Conservation (phyloP, 768 basidiomycete genomes). For the Clavulina sp. region DNA sequence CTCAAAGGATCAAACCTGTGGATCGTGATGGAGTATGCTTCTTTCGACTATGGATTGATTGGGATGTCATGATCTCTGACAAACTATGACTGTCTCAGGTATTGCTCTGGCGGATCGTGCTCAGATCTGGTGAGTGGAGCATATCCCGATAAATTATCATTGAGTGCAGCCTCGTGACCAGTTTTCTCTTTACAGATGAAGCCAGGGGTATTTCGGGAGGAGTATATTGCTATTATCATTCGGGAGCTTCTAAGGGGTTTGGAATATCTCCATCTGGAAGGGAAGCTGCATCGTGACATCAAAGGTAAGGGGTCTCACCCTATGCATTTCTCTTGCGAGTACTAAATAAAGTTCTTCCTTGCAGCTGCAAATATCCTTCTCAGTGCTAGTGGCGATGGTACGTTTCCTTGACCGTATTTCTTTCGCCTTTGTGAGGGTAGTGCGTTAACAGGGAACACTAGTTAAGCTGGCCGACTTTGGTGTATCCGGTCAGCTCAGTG, state of each 20-base stretch:
- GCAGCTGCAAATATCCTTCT: constrained; percentile 87
- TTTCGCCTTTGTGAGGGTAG: neutral
- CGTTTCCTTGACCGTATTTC: constrained; percentile 1
- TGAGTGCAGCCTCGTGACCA: neutral
- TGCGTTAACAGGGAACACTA: constrained; percentile 6
- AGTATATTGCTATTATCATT: constrained; percentile 95
- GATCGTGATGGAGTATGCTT: constrained; percentile 92
- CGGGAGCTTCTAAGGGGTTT: constrained; percentile 82
- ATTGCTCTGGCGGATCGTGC: constrained; percentile 95
- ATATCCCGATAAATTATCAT: too few species aligned
- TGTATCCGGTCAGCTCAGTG: constrained; percentile 91
- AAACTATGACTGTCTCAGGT: constrained; percentile 32
- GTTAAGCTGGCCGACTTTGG: constrained; percentile 98
- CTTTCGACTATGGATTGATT: neutral
- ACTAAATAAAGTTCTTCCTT: neutral
- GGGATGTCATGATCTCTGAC: constrained; percentile 1
- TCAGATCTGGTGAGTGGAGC: constrained; percentile 67
- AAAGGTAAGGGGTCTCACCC: constrained; percentile 43
- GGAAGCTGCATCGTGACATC: constrained; percentile 97
- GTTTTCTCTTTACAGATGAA: constrained; percentile 53
- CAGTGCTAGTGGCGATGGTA: constrained; percentile 65
- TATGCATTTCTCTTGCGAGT: neutral
- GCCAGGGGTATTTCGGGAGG: constrained; percentile 92
- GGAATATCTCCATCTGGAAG: constrained; percentile 89
- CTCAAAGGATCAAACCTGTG: constrained; percentile 92